Base-by-base conservation (phyloP, 768 basidiomycete genomes). In the Phanerodontia chrysosporium region DNA sequence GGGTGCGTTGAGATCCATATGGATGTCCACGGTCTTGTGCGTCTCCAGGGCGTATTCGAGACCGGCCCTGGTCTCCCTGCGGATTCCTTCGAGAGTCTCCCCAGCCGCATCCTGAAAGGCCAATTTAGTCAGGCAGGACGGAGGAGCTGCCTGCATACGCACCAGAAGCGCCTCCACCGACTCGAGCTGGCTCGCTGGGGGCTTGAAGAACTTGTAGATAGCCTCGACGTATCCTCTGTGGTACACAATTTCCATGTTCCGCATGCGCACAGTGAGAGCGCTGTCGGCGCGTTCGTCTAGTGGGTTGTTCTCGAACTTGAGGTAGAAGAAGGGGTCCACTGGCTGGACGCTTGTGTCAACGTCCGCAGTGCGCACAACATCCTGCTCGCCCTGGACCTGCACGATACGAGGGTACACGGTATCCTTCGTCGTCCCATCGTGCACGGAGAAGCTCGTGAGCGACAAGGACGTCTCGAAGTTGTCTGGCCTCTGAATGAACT, bases 181-280 rank as follows among this genome's bases (percentile, higher is more conserved):
- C 72, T 98, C 95, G 57, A 99, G 73, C 69, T 98, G 95, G 71
- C 90, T 96, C 45, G 87, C 87, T 1, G 97, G 96, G 1, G 95
- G 96, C 68, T 87, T 91, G 75, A 99, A 88, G 75, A 98, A 99
- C 62, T 80, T 83, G 66, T 89, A 88, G 22, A 98, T 83, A 2
- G 90, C 91, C 75, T 98, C 97, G 28, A 98, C 81, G 70, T 96
- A 98, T 25, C 92, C 93, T 67, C 79, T 84, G 69, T 98, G 94
- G 69, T 99, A 99, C 44, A 99, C 90, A 62, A 99, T 89, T 73
- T 98, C 96, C 86, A 96, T 90, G 66, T 96, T 90, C 12, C 92
- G 84, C 90, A 98, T 90, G 58, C 86, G 87, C 49, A 95, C 83
- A 13, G 89, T 90, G 55, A 99, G 76, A 1, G 90, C 92, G 66